Conservation (phyloP, 192 early-diverging fungal species). For the Umbelopsis vinacea region DNA sequence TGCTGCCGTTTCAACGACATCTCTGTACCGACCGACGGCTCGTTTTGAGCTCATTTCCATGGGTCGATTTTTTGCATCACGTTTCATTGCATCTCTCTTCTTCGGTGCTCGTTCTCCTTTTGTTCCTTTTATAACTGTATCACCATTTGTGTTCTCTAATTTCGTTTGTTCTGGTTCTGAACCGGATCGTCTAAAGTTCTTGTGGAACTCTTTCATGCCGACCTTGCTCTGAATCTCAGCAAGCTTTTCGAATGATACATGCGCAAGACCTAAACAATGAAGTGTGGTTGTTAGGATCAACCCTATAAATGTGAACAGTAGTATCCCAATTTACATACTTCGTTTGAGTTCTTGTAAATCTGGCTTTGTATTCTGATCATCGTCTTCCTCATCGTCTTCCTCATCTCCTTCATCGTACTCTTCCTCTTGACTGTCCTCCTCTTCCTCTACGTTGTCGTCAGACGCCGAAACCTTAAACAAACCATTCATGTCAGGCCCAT, state of each 20-base stretch:
- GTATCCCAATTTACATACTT: conserved; percentile 22
- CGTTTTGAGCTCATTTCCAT: conserved; percentile 79
- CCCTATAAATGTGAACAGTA: background rate
- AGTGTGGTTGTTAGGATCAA: background rate
- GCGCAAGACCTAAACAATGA: conserved; percentile 57
- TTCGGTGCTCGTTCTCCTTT: conserved; percentile 46
- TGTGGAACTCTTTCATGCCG: conserved; percentile 66
- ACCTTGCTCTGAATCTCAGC: conserved; percentile 78
- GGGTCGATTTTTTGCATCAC: conserved; percentile 56
- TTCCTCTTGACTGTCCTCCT: conserved; percentile 27
- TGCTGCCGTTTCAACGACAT: conserved; percentile 65
- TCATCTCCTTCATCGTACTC: conserved; percentile 24
- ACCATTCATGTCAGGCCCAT: background rate
- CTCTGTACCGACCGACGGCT: conserved; percentile 71
- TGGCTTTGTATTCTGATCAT: conserved; percentile 20
- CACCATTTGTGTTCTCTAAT: conserved; percentile 33
- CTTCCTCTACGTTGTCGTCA: conserved; percentile 20
- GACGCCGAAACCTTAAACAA: background rate
- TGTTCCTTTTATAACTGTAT: conserved; percentile 45
- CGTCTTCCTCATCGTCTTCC: conserved; percentile 12
- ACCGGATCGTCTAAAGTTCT: conserved; percentile 41
- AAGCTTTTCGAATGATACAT: conserved; percentile 81
- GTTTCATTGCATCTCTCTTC: conserved; percentile 43
- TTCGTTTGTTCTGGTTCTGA: conserved; percentile 37
- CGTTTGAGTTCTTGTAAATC: conserved; percentile 27